These are phyloP conservation scores for Delitschia confertaspora DNA, from an alignment of 495 filamentous ascomycete genomes.

Conservation along the genomic window DNA sequence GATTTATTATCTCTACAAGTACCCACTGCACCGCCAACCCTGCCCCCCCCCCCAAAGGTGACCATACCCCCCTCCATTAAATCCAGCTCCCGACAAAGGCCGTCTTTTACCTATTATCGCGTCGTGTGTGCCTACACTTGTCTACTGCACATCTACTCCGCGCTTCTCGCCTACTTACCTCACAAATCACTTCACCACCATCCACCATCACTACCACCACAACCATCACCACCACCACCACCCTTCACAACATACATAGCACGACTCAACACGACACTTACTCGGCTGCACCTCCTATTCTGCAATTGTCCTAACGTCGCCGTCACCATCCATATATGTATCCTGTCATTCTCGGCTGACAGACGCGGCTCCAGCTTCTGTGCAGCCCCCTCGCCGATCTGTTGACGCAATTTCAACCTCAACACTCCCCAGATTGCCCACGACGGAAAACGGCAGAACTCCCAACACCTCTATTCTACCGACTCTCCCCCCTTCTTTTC, in stretches of 20 bases:
- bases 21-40: background rate
- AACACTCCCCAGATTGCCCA: background rate
- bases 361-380: conserved; percentile 3
- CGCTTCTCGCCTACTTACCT: background rate
- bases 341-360: conserved; percentile 2
- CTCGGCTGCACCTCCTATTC: background rate
- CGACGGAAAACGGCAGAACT: conserved; percentile 8
- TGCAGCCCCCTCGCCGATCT: conserved; percentile 14
- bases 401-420: conserved; percentile 23
- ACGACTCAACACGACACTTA: background rate
- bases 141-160: conserved; percentile 1
- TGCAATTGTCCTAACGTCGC: background rate
- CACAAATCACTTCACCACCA: background rate
- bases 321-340: conserved; percentile 6
- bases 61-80: conserved; percentile 3
- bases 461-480: background rate
- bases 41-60: conserved; percentile 2
- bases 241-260: no score
- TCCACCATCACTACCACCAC: no score
- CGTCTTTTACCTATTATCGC: conserved; percentile 1
- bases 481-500: background rate
- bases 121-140: no score
- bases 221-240: no score
- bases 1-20: no score
- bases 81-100: conserved; percentile 18